Evolutionary conservation across 306 rosid genomes (phyloP).

Genomic region (Trifolium repens): DNA sequence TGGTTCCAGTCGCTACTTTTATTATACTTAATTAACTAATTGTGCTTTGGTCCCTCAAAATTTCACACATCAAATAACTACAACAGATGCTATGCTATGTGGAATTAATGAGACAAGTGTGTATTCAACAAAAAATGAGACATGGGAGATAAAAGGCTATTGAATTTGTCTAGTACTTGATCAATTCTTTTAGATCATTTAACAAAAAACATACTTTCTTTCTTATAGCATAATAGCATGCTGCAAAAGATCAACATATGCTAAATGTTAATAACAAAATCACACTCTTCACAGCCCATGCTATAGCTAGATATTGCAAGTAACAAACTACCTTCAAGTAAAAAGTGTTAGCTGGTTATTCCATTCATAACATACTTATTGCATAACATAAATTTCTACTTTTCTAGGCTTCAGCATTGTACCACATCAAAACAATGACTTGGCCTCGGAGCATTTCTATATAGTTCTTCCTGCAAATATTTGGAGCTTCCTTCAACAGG

Average conservation of each 20-base stretch:
- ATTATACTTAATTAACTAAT: too few species aligned
- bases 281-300: not conserved
- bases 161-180: not conserved
- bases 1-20: too few species aligned
- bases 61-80: not conserved
- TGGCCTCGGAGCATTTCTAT: not conserved
- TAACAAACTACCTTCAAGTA: not conserved
- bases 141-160: not conserved
- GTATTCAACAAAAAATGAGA: not conserved
- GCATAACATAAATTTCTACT: not conserved
- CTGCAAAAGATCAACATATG: conserved; percentile 21
- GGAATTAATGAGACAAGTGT: not conserved
- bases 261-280: conserved; percentile 29
- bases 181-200: not conserved
- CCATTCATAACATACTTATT: conserved; percentile 12
- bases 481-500: conserved; percentile 25
- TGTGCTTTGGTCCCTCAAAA: too few species aligned
- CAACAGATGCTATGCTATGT: too few species aligned
- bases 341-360: not conserved
- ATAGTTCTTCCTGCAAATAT: conserved; percentile 24
- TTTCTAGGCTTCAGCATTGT: conserved; percentile 27
- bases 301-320: not conserved
- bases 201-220: not conserved
- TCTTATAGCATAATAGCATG: conserved; percentile 19
- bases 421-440: conserved; percentile 7